Conservation (phyloP, 2,329 filamentous ascomycete genomes). For the Elsinoe ampelina region DNA sequence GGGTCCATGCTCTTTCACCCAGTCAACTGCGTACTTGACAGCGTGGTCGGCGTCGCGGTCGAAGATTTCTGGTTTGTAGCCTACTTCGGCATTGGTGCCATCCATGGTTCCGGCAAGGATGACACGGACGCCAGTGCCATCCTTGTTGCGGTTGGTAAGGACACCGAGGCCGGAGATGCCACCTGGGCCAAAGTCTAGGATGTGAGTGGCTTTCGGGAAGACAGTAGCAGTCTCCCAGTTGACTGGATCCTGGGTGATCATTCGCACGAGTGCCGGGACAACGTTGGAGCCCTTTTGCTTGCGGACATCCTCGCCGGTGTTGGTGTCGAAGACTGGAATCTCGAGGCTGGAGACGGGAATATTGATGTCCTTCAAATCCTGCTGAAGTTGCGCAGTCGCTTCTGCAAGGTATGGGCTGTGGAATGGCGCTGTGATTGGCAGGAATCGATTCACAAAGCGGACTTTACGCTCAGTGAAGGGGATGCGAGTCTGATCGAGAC, state of each 20-base stretch:
- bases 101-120: constrained; percentile 91
- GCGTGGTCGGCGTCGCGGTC: constrained; percentile 92
- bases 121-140: constrained; percentile 92
- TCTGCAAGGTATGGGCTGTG: constrained; percentile 88
- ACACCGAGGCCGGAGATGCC: constrained; percentile 94
- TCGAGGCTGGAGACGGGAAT: constrained; percentile 66
- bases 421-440: constrained; percentile 96
- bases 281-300: constrained; percentile 61
- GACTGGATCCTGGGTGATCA: constrained; percentile 90
- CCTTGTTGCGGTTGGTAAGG: constrained; percentile 97
- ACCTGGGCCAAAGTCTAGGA: constrained; percentile 92
- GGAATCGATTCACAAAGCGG: constrained; percentile 91
- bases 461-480: constrained; percentile 94
- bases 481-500: constrained; percentile 86
- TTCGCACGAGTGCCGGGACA: constrained; percentile 74
- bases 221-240: constrained; percentile 94
- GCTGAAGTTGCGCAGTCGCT: constrained; percentile 71
- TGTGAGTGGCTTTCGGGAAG: constrained; percentile 84
- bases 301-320: constrained; percentile 77
- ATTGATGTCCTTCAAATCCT: constrained; percentile 74
- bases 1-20: constrained; percentile 97
- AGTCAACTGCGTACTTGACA: constrained; percentile 89
- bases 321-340: constrained; percentile 84
- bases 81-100: constrained; percentile 80
- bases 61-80: constrained; percentile 96